Base-by-base conservation (phyloP, 805 yeast species). In the Candida peoriensis region DNA sequence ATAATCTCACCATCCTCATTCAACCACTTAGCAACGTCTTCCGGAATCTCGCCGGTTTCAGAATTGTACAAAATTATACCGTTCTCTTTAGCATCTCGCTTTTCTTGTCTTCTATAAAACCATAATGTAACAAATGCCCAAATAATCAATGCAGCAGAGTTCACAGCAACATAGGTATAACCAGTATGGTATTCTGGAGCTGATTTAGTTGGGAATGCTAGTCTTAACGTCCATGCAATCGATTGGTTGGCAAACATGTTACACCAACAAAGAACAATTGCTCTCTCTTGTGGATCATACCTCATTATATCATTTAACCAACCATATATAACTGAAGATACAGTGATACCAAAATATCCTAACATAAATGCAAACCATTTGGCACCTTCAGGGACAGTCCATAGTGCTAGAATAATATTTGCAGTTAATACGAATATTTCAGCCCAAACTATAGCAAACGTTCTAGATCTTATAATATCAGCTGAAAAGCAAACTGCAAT, bases 261-360 rank as follows among this genome's bases (percentile, higher is more conserved):
- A 16, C 72, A 71, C 41, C 73, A 59, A 14, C 33, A 30, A n/a
- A 34, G 15, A 24, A 69, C 63, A 24, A 74, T 67, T 4, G 78
- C 68, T 42, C 81, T 58, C 34, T 67, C 66, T 40, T 73, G 68
- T 5, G 72, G 65, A 43, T 75, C 77, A 33, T 68, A 64, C 32
- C 81, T 63, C 38, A 76, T 68, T 24, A 76, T 73, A 53, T 75
- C 81, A 44, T 72, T 72, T 36, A 70, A 67, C 78, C 79, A 76
- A 14, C 76, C 64, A 50, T 75, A 76, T 8, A 34, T 18, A 21
- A 34, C 38, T 5, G 38, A 30, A 5, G 33, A 25, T 5, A 34
- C 24, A 8, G 33, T 30, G 20, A 30, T 17, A 11, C 24, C 20
- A 17, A 34, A 29, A 14, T 34, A 34, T 2, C 30, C 30, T 14